A percentile compares a stretch with the other conserved stretches of the same genome.
Conservation (phyloP, 805 yeast genomes). For the Starmerella vaccinii region DNA sequence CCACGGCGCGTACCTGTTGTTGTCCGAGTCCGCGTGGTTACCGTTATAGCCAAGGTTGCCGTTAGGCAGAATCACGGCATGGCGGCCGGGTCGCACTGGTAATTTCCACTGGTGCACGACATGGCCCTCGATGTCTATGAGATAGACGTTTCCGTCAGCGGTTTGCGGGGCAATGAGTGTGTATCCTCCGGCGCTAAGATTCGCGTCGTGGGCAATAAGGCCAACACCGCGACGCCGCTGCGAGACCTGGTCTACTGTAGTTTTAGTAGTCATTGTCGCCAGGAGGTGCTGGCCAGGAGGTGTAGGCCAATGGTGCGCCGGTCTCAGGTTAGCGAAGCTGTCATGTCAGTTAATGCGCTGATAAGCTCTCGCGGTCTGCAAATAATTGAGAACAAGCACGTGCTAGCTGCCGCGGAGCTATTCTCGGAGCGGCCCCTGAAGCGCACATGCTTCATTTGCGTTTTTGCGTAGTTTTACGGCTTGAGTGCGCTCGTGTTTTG, state of each 20-base stretch:
- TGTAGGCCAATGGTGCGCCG: no score
- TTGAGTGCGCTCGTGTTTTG: no score
- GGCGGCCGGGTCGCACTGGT: neutral
- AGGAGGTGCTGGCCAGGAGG: no score
- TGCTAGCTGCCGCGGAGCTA: no score
- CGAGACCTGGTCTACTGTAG: neutral
- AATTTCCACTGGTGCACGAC: neutral
- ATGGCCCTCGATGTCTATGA: neutral
- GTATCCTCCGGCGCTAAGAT: neutral
- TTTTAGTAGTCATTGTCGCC: no score
- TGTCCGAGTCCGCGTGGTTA: neutral
- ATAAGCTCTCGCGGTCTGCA: no score
- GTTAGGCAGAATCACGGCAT: neutral
- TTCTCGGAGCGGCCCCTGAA: no score
- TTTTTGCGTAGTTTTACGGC: no score
- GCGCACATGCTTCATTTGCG: no score
- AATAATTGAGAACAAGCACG: no score
- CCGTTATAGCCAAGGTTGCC: neutral
- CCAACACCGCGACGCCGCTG: neutral
- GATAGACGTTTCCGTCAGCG: neutral
- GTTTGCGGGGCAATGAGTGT: neutral
- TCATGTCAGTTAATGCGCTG: no score
- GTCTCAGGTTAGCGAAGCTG: no score
- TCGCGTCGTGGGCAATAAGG: neutral
- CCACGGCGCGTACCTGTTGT: neutral